Evolutionary conservation across 176 grass and related monocot genomes (phyloP).

Genomic region (Secale cereale): DNA sequence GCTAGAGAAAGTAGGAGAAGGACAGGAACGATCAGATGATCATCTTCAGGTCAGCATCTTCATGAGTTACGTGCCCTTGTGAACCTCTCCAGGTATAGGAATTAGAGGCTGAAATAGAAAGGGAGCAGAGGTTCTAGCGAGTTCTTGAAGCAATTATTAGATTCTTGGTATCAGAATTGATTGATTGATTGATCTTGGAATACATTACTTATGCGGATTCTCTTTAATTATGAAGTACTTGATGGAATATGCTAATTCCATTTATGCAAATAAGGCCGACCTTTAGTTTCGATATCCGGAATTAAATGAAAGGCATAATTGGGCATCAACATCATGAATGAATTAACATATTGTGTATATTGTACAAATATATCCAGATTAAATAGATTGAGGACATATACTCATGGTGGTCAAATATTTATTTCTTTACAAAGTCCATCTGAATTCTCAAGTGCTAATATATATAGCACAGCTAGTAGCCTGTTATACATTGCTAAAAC

Average conservation of each 20-base stretch:
- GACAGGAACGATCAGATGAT: background rate
- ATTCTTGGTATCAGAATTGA: background rate
- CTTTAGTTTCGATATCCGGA: background rate
- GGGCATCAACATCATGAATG: background rate
- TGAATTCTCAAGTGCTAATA: background rate
- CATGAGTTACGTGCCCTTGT: background rate
- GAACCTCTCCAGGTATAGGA: background rate
- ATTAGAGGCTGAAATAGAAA: background rate
- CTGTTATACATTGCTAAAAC: background rate
- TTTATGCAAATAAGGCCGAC: too few relatives aligned
- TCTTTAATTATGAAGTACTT: background rate
- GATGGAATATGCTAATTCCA: constrained; percentile 5
- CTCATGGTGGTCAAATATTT: background rate
- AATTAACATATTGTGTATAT: background rate
- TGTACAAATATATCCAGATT: background rate
- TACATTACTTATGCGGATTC: background rate
- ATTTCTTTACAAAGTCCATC: background rate
- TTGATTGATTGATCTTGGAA: background rate
- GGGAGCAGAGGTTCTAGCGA: background rate
- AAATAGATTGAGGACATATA: background rate
- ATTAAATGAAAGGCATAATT: background rate
- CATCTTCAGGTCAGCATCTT: background rate
- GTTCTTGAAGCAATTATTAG: background rate
- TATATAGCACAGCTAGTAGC: background rate
- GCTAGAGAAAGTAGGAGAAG: background rate